Conservation (phyloP, 495 filamentous ascomycete species). For the Sporormia fimetaria region DNA sequence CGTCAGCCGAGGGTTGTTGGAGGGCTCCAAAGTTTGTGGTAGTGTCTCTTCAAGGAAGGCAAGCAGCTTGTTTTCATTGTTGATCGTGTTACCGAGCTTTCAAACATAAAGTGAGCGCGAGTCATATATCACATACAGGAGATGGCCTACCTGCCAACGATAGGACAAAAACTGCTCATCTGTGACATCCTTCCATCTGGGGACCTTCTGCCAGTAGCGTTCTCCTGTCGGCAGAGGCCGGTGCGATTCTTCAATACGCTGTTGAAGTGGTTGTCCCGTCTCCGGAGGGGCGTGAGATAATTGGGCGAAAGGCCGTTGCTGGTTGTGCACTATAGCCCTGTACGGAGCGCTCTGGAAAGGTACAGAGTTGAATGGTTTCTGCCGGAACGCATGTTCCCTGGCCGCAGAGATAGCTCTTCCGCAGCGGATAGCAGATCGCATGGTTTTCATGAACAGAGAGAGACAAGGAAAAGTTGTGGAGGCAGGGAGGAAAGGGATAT, state of each 20-base stretch:
- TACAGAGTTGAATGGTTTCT: too few species aligned
- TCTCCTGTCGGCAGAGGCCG: neutral
- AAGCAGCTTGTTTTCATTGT: conserved; percentile 32
- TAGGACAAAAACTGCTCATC: conserved; percentile 38
- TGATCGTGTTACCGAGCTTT: conserved; percentile 33
- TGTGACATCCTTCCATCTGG: conserved; percentile 36
- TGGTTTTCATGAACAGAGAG: too few species aligned
- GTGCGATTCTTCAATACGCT: neutral
- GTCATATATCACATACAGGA: conserved; percentile 17
- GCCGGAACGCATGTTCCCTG: too few species aligned
- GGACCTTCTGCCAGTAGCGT: conserved; percentile 36
- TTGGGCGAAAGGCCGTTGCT: too few species aligned
- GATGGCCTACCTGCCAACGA: conserved; percentile 37
- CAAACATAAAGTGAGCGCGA: neutral
- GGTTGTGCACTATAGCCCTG: too few species aligned
- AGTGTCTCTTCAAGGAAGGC: conserved; percentile 37
- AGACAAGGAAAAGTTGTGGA: too few species aligned
- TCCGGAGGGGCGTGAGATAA: too few species aligned
- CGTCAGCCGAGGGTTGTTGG: conserved; percentile 17
- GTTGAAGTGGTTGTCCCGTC: too few species aligned
- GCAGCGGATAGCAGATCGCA: too few species aligned
- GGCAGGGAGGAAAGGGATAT: too few species aligned
- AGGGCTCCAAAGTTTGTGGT: conserved; percentile 32
- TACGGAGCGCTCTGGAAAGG: too few species aligned
- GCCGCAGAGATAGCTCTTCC: too few species aligned